Evolutionary conservation across 352 stramenopile genomes (phyloP), one percentile per base, ranked within the genome.

Genomic region (Globisporangium parvum): DNA sequence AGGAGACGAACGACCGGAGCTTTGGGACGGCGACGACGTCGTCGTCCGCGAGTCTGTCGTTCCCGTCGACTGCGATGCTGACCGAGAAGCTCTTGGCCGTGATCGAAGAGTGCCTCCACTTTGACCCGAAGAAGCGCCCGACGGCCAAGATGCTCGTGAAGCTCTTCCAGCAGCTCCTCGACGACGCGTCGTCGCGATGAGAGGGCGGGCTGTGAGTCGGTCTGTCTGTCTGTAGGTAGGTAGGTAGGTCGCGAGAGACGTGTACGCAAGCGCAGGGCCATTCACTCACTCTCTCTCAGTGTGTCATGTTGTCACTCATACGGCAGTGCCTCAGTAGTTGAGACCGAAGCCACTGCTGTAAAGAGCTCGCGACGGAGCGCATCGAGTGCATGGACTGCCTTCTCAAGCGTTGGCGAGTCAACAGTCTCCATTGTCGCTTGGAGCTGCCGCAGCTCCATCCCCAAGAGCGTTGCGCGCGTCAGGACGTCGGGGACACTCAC

Each of bases 81-180:
- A 68, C 76, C 1, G 73, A 78, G 47, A 80, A 76, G 49, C 48
- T 87, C 6, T 67, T 78, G 23, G 53, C 59, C 6, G 54, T 69
- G 6, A 78, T 89, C 44, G 60, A 77, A 40, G 73, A 80, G 21
- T 91, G 79, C 50, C 59, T 91, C 20, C 71, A 85, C 35, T 75
- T 70, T 26, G 71, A 85, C 35, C 71, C 79, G 6, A 79, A 70
- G 51, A 73, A 75, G 45, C 69, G 81, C 0, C 77, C 74, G 21
- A 85, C 68, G 2, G 74, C 75, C 17, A 79, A 81, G 42, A 75
- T 71, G 47, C 68, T 82, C n/a, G 63, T 70, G 15, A 69, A 74
- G 57, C 57, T 80, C 37, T 77, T 82, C 46, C 70, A 76, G 48
- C 60, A 69, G 31, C 65, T 82, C 23, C 61, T 82, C 9, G 67